Evolutionary conservation across 108 stramenopile genomes (phyloP), one percentile per base, ranked within the genome.

Genomic region (Chaetoceros muelleri): DNA sequence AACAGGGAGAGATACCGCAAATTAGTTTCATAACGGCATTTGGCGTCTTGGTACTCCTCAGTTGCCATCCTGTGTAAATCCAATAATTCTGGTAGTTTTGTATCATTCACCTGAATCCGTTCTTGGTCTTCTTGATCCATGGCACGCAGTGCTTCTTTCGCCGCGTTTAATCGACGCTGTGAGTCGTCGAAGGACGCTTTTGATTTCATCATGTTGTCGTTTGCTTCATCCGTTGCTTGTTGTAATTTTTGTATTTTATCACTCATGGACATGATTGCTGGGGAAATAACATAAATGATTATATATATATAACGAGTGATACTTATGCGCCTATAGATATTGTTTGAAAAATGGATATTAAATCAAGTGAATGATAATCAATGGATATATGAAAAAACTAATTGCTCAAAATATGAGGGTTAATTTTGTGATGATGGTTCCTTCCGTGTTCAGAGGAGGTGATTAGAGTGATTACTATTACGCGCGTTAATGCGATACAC

Each of bases 61-160:
- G 75, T 61, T 0, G 82, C 79, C 0, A 52, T 29, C 5, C 67
- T 51, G 45, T 73, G 62, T 3, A 74, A 72, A 52, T 70, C 69
- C 3, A 84, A 52, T 45, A 78, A 54, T 55, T 84, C 82, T 13
- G 82, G 79, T 31, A 80, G 62, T 50, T 84, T 76, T 8, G 82
- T 80, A 62, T 80, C 82, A 54, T 78, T 80, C 2, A 84, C 57
- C 53, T 70, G 65, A 30, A 80, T 54, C 10, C 23, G 48, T 46
- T 62, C 71, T 50, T 81, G 79, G 29, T 67, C 59, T 60, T 77
- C 73, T 10, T 52, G 51, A 24, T 55, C 51, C 8, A 80, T 58
- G 1, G 24, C 29, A 21, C 61, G 64, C 22, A 80, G 74, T 28
- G 67, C 75, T 10, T 61, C 57, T 63, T 84, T 78, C 48, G 74